Percentiles rank a stretch among this genome's conserved stretches.
phyloP scores from a whole-genome alignment of 192 early-diverging fungal species.

The Rhizophagus sp. region DNA sequence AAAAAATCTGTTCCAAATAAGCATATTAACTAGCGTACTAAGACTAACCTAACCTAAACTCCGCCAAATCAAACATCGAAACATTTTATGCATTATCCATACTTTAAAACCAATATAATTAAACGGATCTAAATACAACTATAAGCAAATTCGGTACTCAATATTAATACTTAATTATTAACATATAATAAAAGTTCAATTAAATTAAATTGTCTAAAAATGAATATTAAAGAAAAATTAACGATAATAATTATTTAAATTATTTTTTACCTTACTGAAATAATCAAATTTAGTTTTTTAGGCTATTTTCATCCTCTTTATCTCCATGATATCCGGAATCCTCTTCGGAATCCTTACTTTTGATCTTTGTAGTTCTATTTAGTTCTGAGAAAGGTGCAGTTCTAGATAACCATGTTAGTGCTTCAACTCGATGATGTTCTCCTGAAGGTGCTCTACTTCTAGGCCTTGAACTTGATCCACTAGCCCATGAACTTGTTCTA shows the following conservation, averaged over 20 bases:
- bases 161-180: no score
- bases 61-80: no score
- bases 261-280: neutral
- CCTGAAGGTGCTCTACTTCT: constrained; percentile 47
- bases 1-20: no score
- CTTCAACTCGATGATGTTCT: constrained; percentile 51
- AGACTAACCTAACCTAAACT: no score
- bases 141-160: no score
- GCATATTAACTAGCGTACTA: no score
- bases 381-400: constrained; percentile 44
- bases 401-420: constrained; percentile 47
- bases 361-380: constrained; percentile 21
- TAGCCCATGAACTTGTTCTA: constrained; percentile 45
- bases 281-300: neutral
- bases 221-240: neutral
- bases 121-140: no score
- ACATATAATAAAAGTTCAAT: neutral
- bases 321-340: constrained; percentile 31
- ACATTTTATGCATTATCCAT: no score
- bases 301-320: constrained; percentile 13
- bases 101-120: no score
- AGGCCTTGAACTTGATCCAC: constrained; percentile 39
- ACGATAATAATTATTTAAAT: neutral
- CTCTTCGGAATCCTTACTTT: constrained; percentile 6
- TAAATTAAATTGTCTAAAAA: neutral